Evolutionary conservation across 768 basidiomycete genomes (phyloP).

Genomic region (Boletellus emodensis): DNA sequence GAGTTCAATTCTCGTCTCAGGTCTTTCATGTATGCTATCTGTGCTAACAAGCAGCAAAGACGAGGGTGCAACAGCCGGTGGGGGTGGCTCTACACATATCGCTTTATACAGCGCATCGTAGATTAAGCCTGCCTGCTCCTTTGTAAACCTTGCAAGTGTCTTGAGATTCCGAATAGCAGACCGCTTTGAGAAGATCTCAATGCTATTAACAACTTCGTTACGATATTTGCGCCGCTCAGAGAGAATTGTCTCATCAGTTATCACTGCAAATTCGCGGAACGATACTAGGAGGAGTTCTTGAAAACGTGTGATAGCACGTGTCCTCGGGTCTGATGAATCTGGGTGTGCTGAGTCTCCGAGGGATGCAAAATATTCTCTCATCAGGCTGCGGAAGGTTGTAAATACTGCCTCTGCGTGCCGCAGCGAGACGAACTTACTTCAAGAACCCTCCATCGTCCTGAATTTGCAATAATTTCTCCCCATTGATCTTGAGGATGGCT

Average conservation of each 20-base stretch:
- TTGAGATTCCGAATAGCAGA: constrained; percentile 85
- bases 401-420: background rate
- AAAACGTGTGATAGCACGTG: constrained; percentile 93
- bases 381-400: constrained; percentile 50
- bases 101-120: constrained; percentile 90
- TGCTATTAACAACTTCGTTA: constrained; percentile 84
- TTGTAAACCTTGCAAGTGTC: constrained; percentile 72
- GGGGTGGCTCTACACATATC: constrained; percentile 73
- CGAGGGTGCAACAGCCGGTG: constrained; percentile 45
- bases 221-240: constrained; percentile 83
- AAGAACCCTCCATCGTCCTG: constrained; percentile 98
- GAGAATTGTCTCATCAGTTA: constrained; percentile 91
- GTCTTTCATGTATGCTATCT: constrained; percentile 64
- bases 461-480: constrained; percentile 83
- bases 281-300: constrained; percentile 95
- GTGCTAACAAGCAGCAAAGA: constrained; percentile 53
- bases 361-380: constrained; percentile 93
- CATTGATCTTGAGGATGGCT: constrained; percentile 98
- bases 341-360: constrained; percentile 95
- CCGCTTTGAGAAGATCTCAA: constrained; percentile 93
- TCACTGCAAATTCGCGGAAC: constrained; percentile 95
- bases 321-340: constrained; percentile 77
- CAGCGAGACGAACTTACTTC: constrained; percentile 51
- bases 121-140: constrained; percentile 84
- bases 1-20: constrained; percentile 86